phyloP scores from a whole-genome alignment of 2,329 filamentous ascomycete genomes.

The Phyllosticta citribraziliensis region DNA sequence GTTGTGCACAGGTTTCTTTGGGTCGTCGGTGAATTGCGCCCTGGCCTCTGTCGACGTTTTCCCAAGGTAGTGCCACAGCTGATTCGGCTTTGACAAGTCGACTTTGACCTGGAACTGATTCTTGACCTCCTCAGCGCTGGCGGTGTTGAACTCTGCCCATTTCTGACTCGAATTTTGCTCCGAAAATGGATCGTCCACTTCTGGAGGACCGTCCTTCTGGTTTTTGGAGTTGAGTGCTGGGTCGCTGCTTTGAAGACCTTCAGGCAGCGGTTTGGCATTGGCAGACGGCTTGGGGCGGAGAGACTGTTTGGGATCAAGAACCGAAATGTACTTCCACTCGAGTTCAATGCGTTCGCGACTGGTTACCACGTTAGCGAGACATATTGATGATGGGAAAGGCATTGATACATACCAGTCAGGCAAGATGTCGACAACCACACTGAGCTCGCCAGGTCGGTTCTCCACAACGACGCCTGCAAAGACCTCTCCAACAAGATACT shows the following conservation, averaged over 20 bases:
- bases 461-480: conserved; percentile 84
- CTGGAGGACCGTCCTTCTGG: conserved; percentile 40
- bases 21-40: conserved; percentile 82
- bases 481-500: conserved; percentile 74
- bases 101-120: conserved; percentile 52
- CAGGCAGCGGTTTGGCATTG: conserved; percentile 61
- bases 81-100: conserved; percentile 61
- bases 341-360: conserved; percentile 57
- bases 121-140: conserved; percentile 26
- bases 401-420: conserved; percentile 65
- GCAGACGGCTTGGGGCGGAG: conserved; percentile 64
- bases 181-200: conserved; percentile 38
- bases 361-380: conserved; percentile 30
- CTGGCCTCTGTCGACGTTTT: conserved; percentile 79
- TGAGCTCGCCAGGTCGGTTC: conserved; percentile 67
- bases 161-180: conserved; percentile 36
- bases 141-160: conserved; percentile 61
- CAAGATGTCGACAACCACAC: conserved; percentile 68
- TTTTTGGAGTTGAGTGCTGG: conserved; percentile 36
- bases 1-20: conserved; percentile 51
- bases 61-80: conserved; percentile 83
- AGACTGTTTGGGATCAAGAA: conserved; percentile 62
- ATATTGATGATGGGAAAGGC: neutral
- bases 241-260: conserved; percentile 38
- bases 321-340: conserved; percentile 73